These are phyloP conservation scores for Gaillardinia entomophila DNA, from an alignment of 805 yeast species.

Conservation along the genomic window DNA sequence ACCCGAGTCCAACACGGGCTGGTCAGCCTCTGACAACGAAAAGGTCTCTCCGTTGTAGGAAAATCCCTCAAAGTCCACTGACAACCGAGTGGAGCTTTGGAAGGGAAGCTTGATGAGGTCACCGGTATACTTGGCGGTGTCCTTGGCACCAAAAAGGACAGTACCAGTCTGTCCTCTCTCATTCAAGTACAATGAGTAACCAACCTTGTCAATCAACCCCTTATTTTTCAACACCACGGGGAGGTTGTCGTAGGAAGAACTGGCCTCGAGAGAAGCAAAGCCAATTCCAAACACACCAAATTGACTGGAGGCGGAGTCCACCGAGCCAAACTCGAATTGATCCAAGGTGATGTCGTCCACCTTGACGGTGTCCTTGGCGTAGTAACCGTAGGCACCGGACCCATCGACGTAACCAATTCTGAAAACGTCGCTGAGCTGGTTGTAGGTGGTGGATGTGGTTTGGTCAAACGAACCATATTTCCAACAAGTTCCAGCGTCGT, in stretches of 20 bases:
- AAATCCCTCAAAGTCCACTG: too few relatives aligned
- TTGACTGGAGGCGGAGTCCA: too few relatives aligned
- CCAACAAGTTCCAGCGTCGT: too few relatives aligned
- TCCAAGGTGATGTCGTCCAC: slow-evolving; percentile 4
- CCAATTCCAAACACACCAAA: slow-evolving; percentile 22
- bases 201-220: slow-evolving; percentile 9
- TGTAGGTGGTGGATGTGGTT: slow-evolving; percentile 9
- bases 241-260: slow-evolving; percentile 13
- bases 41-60: too few relatives aligned
- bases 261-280: slow-evolving; percentile 9
- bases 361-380: slow-evolving; percentile 10
- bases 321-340: slow-evolving; percentile 7
- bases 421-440: slow-evolving; percentile 11
- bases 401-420: slow-evolving; percentile 11
- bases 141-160: slow-evolving; percentile 1
- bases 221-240: slow-evolving; percentile 9
- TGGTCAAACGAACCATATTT: slow-evolving; percentile 14
- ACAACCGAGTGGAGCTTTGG: too few relatives aligned
- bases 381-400: slow-evolving; percentile 8
- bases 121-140: not conserved
- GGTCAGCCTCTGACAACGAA: slow-evolving; percentile 4
- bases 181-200: slow-evolving; percentile 11
- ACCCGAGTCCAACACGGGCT: slow-evolving; percentile 10
- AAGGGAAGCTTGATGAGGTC: not conserved
- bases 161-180: too few relatives aligned